Conservation (phyloP, 768 basidiomycete genomes). For the Serendipita sp. region DNA sequence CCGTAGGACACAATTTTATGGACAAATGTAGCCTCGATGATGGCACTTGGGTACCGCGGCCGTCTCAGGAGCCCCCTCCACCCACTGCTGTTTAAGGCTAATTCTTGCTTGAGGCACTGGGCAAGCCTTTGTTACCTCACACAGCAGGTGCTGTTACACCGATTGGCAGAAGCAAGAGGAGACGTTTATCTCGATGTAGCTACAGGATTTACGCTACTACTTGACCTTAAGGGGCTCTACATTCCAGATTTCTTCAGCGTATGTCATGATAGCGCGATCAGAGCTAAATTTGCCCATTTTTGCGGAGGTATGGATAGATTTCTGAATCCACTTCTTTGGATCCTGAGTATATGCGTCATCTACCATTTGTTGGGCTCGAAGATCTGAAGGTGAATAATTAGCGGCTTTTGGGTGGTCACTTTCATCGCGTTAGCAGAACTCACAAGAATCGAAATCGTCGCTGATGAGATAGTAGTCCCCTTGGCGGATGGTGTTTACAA, state of each 20-base stretch:
- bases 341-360: conserved; percentile 71
- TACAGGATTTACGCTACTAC: neutral
- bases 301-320: conserved; percentile 69
- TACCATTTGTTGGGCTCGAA: conserved; percentile 70
- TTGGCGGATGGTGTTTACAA: conserved; percentile 62
- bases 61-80: too few relatives aligned
- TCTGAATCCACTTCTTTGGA: conserved; percentile 78
- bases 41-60: too few relatives aligned
- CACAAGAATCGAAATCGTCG: conserved; percentile 91
- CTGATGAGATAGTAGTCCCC: conserved; percentile 68
- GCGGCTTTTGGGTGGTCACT: neutral
- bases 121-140: too few relatives aligned
- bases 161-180: too few relatives aligned
- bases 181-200: too few relatives aligned
- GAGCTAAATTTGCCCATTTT: conserved; percentile 98
- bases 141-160: too few relatives aligned
- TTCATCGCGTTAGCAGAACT: conserved; percentile 16
- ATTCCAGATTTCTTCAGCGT: conserved; percentile 43
- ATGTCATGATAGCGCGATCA: conserved; percentile 83
- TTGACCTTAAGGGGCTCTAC: conserved; percentile 13
- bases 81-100: too few relatives aligned
- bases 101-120: too few relatives aligned
- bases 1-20: too few relatives aligned
- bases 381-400: conserved; percentile 41
- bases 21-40: too few relatives aligned